These are phyloP conservation scores for Aegilops speltoides DNA, from an alignment of 176 grass and related monocot species.

Conservation along the genomic window DNA sequence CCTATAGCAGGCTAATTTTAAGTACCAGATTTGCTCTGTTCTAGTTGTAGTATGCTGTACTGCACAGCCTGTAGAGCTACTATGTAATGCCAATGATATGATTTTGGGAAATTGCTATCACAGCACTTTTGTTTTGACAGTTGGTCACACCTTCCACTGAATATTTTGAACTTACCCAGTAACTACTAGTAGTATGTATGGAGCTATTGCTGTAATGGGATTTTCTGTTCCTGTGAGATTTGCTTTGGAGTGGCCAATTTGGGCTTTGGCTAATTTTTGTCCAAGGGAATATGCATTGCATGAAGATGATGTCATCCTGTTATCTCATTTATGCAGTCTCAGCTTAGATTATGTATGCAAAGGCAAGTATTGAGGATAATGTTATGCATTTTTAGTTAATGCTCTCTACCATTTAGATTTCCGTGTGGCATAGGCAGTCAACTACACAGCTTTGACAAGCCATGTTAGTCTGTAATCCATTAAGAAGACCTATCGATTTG, in stretches of 20 bases:
- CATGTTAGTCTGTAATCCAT: not conserved
- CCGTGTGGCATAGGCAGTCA: not conserved
- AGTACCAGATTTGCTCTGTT: not conserved
- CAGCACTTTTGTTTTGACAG: not conserved
- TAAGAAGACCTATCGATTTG: not conserved
- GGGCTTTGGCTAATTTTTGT: not conserved
- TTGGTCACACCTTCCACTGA: not conserved
- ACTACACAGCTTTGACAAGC: not conserved
- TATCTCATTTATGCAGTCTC: not conserved
- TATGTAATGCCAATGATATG: not conserved
- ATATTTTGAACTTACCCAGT: not conserved
- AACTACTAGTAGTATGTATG: not conserved
- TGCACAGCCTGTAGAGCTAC: not conserved
- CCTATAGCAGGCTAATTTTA: not conserved
- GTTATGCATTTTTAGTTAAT: not conserved
- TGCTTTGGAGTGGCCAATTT: not conserved
- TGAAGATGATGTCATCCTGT: not conserved
- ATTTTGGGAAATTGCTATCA: not conserved
- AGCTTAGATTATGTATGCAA: not conserved
- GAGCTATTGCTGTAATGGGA: not conserved
- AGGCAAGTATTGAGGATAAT: not conserved
- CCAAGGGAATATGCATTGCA: not conserved
- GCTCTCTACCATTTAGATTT: not conserved
- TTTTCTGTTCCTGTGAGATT: not conserved
- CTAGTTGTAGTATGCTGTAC: not conserved